Base-by-base conservation (phyloP, 495 filamentous ascomycete genomes). In the Monascus purpureus region DNA sequence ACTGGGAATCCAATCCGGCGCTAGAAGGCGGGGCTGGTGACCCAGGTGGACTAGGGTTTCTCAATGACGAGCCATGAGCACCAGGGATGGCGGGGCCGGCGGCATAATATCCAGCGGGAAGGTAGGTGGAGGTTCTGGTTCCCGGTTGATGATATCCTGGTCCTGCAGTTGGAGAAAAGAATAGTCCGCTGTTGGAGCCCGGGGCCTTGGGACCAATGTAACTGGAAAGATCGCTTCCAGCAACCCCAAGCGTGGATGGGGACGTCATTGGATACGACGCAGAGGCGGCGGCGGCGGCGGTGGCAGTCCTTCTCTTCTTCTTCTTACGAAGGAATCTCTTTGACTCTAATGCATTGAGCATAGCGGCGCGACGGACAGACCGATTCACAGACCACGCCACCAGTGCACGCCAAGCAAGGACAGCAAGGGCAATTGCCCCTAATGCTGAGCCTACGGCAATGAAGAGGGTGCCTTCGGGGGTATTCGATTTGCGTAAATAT, bases 381-480 rank as follows among this genome's bases (percentile, higher is more conserved):
- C 87, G 83, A 53, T 94, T 87, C 14, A 97, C 67, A 9, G 86
- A 83, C 76, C 83, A 95, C 42, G 81, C 86, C 13, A 96, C 76
- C 35, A 93, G 69, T 28, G 67, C 78, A 33, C 90, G 81, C 90
- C 90, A 97, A 32, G 76, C 68, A 2, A 96, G 67, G 12, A 97
- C 68, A 14, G 76, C 70, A 8, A 83, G 57, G 3, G 74, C 84
- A 36, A 95, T 72, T 36, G 86, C 74, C 17, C 80, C 92, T 3
- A 97, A 70, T 18, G 77, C 77, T 13, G 85, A 82, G 28, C 92
- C 90, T 13, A 95, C 92, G 25, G 70, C 75, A 47, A 97, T 97
- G 62, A 97, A 97, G 19, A 97, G 77, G 15, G 90, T 95, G 12
- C 90, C 90, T 57, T 96, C 84, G 0, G 90, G 90, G 6, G 86